A percentile compares a stretch with the other conserved stretches of the same genome.
Evolutionary conservation across 441 rosid species (phyloP).

Genomic region (Theobroma grandiflorum): DNA sequence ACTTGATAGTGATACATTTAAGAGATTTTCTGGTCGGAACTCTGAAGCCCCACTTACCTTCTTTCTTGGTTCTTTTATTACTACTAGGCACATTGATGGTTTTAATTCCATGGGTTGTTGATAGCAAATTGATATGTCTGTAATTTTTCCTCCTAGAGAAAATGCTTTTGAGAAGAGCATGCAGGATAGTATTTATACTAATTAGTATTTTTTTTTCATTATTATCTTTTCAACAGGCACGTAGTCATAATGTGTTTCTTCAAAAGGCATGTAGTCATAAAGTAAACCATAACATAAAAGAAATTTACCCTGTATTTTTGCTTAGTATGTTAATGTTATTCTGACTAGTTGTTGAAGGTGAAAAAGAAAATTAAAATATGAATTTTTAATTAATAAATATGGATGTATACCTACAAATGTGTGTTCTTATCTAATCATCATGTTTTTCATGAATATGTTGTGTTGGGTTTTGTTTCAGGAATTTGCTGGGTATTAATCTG

Average conservation of each 20-base stretch:
- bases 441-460: conserved; percentile 18
- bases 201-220: neutral
- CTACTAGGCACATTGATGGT: neutral
- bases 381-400: neutral
- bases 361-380: neutral
- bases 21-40: neutral
- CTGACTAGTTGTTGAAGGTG: neutral
- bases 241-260: neutral
- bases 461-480: conserved; percentile 24
- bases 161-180: conserved; percentile 7
- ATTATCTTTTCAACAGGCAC: neutral
- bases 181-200: neutral
- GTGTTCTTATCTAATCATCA: neutral
- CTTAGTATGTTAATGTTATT: neutral
- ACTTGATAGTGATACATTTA: neutral
- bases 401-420: neutral
- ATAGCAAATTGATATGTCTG: neutral
- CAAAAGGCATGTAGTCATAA: neutral
- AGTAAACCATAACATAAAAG: neutral
- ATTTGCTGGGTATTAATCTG: neutral
- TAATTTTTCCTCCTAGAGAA: neutral
- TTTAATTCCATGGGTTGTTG: neutral
- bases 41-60: neutral
- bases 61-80: neutral
- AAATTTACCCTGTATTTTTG: neutral